Conservation (phyloP, 2,329 filamentous ascomycete genomes). For the Fusarium penzigii region DNA sequence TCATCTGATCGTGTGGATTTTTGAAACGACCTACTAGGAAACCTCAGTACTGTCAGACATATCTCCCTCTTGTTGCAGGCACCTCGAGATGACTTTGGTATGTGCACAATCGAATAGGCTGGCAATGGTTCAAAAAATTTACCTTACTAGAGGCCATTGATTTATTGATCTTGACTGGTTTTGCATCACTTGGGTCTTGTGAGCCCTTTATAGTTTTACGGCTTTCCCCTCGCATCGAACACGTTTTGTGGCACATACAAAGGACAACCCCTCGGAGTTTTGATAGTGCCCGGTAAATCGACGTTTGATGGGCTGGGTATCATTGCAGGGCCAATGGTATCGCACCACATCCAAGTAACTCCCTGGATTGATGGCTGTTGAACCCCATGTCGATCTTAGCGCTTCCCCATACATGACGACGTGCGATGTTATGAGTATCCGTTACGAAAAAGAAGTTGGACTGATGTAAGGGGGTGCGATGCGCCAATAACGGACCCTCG, state of each 20-base stretch:
- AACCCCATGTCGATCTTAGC: conserved; percentile 13
- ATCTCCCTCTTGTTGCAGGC: not conserved
- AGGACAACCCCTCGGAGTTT: too few relatives aligned
- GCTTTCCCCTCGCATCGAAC: conserved; percentile 2
- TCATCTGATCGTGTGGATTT: not conserved
- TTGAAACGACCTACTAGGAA: not conserved
- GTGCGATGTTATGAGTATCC: conserved; percentile 10
- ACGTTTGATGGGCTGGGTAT: conserved; percentile 17
- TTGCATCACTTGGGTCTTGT: not conserved
- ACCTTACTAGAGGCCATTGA: not conserved
- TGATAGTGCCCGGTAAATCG: conserved; percentile 1
- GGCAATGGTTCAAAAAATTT: not conserved
- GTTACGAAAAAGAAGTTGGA: conserved; percentile 1
- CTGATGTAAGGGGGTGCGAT: conserved; percentile 9
- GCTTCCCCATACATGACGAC: conserved; percentile 14
- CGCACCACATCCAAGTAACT: conserved; percentile 32
- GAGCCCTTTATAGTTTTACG: conserved; percentile 13
- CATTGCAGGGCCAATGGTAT: conserved; percentile 27
- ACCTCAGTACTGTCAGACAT: not conserved
- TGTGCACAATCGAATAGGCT: not conserved
- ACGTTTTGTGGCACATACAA: not conserved
- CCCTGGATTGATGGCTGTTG: conserved; percentile 14
- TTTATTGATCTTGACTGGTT: not conserved
- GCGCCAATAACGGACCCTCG: conserved; percentile 21
- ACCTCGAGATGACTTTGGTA: not conserved